Conservation (phyloP, 2,329 filamentous ascomycete species). For the Fonsecaea monophora region DNA sequence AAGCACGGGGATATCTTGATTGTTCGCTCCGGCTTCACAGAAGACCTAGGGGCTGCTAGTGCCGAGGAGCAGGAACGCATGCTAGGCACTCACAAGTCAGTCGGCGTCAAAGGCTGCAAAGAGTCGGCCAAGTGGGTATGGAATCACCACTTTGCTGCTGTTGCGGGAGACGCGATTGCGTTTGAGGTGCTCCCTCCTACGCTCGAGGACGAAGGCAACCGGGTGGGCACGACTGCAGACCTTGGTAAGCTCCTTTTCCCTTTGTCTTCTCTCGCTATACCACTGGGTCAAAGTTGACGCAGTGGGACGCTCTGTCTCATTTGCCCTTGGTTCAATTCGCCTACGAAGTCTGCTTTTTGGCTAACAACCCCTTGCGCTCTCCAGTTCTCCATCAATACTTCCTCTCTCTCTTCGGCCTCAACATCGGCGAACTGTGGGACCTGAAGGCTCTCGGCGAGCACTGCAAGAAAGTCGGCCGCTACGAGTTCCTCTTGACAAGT, state of each 20-base stretch:
- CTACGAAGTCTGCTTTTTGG: neutral
- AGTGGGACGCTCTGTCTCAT: neutral
- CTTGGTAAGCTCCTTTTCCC: conserved; percentile 47
- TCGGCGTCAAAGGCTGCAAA: conserved; percentile 58
- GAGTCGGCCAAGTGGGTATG: conserved; percentile 64
- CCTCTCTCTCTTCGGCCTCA: conserved; percentile 58
- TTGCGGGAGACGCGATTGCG: conserved; percentile 63
- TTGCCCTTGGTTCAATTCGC: neutral
- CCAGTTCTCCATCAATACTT: conserved; percentile 53
- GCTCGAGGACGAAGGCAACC: conserved; percentile 33
- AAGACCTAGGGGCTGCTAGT: conserved; percentile 60
- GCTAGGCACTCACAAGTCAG: conserved; percentile 47
- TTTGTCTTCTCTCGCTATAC: too few relatives aligned
- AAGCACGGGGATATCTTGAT: conserved; percentile 70
- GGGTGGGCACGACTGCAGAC: conserved; percentile 43
- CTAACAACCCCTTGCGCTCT: conserved; percentile 3
- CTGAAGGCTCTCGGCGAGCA: conserved; percentile 49
- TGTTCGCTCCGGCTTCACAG: conserved; percentile 68
- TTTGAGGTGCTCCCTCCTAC: conserved; percentile 60
- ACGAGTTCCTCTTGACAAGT: conserved; percentile 58
- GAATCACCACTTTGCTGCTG: conserved; percentile 63
- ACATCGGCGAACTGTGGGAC: conserved; percentile 55
- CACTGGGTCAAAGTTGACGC: too few relatives aligned
- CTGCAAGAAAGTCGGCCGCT: conserved; percentile 48
- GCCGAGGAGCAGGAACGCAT: conserved; percentile 46